Conservation (phyloP, 2,329 filamentous ascomycete genomes). For the Simplicillium aogashimaense region DNA sequence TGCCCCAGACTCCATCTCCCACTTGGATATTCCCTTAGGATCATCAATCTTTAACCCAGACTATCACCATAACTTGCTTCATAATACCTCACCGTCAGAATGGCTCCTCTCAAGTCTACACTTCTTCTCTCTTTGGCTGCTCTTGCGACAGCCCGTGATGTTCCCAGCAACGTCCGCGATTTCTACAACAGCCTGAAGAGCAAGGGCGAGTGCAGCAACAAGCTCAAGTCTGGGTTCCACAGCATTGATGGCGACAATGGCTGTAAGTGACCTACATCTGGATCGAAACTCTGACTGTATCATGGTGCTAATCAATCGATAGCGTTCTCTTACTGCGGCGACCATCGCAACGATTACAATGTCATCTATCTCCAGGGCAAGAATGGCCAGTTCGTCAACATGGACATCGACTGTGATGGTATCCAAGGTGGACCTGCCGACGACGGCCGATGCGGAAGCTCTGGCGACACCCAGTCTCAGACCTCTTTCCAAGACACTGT, state of each 20-base stretch:
- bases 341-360: conserved; percentile 26
- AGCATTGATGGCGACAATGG: conserved; percentile 24
- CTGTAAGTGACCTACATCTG: conserved; percentile 16
- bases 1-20: too few relatives aligned
- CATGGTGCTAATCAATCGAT: neutral
- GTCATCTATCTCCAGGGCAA: conserved; percentile 39
- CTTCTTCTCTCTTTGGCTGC: conserved; percentile 13
- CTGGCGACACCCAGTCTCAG: conserved; percentile 30
- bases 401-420: conserved; percentile 52
- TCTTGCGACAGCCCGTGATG: conserved; percentile 16
- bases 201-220: conserved; percentile 25
- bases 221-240: conserved; percentile 29
- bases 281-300: neutral
- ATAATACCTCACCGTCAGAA: neutral
- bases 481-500: conserved; percentile 37
- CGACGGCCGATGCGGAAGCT: conserved; percentile 33
- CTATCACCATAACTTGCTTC: too few relatives aligned
- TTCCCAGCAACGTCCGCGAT: conserved; percentile 28
- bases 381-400: conserved; percentile 33
- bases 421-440: conserved; percentile 26
- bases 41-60: too few relatives aligned
- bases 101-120: conserved; percentile 10
- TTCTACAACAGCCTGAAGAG: conserved; percentile 29
- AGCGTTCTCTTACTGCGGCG: conserved; percentile 35
- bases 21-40: too few relatives aligned